Conservation (phyloP, 2,329 filamentous ascomycete genomes). For the Phaeoacremonium minimum region DNA sequence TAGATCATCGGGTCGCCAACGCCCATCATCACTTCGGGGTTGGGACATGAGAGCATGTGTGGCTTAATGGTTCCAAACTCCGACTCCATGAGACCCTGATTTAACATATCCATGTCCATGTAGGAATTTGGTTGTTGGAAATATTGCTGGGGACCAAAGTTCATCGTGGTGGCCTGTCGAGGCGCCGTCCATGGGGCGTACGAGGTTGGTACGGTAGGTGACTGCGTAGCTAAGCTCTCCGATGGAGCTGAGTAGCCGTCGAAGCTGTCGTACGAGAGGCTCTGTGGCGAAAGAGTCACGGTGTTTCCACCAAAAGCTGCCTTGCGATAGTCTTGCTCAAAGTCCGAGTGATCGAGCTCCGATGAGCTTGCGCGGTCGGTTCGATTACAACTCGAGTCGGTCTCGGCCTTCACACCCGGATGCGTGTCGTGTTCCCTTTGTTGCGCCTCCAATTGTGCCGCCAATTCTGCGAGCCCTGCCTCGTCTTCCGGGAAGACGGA, state of each 20-base stretch:
- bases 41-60: conserved; percentile 46
- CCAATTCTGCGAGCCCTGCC: conserved; percentile 51
- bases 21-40: conserved; percentile 52
- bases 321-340: conserved; percentile 50
- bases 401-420: conserved; percentile 21
- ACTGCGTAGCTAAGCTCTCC: conserved; percentile 5
- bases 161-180: conserved; percentile 22
- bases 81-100: conserved; percentile 45
- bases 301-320: conserved; percentile 33
- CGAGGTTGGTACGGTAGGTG: conserved; percentile 18
- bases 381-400: conserved; percentile 26
- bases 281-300: conserved; percentile 50
- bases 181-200: conserved; percentile 26
- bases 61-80: conserved; percentile 53
- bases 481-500: conserved; percentile 60
- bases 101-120: conserved; percentile 40
- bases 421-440: conserved; percentile 33
- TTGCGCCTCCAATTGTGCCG: conserved; percentile 47
- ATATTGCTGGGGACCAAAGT: conserved; percentile 31
- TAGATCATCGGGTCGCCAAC: conserved; percentile 57
- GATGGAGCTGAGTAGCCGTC: conserved; percentile 23
- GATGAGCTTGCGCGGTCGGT: conserved; percentile 50
- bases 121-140: conserved; percentile 34
- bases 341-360: conserved; percentile 51
- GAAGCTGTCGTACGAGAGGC: conserved; percentile 42